phyloP scores from a whole-genome alignment of 306 rosid genomes.

The Medicago arabica region DNA sequence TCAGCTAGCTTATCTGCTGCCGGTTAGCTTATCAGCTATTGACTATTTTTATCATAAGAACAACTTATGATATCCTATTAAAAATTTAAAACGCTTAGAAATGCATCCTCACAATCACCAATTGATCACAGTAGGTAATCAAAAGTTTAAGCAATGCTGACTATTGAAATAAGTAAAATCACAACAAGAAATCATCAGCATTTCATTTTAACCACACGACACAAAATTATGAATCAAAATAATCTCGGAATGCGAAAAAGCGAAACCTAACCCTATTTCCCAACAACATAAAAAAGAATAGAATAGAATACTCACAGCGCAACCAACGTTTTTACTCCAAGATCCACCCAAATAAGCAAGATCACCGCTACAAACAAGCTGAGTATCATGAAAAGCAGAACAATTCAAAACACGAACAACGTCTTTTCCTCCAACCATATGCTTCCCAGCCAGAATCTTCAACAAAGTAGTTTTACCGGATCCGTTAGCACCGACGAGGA shows the following conservation, averaged over 20 bases:
- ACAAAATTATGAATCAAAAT: background rate
- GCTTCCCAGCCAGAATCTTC: slow-evolving; percentile 88
- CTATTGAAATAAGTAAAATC: no score
- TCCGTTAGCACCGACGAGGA: slow-evolving; percentile 95
- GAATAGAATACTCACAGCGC: slow-evolving; percentile 67
- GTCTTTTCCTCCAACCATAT: slow-evolving; percentile 96
- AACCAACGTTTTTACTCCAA: slow-evolving; percentile 88
- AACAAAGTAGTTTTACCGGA: slow-evolving; percentile 89
- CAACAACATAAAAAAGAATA: background rate
- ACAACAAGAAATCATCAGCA: no score
- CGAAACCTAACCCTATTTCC: background rate
- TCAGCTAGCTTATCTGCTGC: no score
- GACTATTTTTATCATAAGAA: no score
- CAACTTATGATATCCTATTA: no score
- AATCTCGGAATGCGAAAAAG: background rate
- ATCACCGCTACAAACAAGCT: slow-evolving; percentile 85
- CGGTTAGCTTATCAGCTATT: no score
- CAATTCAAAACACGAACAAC: slow-evolving; percentile 83
- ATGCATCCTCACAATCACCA: background rate
- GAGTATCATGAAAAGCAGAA: slow-evolving; percentile 92
- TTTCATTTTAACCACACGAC: background rate
- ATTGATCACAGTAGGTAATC: no score
- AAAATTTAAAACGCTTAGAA: no score
- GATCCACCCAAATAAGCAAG: slow-evolving; percentile 96
- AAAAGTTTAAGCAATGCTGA: background rate